These are phyloP conservation scores for Aspergillus sp. DNA, from an alignment of 2,329 filamentous ascomycete genomes.

Conservation along the genomic window DNA sequence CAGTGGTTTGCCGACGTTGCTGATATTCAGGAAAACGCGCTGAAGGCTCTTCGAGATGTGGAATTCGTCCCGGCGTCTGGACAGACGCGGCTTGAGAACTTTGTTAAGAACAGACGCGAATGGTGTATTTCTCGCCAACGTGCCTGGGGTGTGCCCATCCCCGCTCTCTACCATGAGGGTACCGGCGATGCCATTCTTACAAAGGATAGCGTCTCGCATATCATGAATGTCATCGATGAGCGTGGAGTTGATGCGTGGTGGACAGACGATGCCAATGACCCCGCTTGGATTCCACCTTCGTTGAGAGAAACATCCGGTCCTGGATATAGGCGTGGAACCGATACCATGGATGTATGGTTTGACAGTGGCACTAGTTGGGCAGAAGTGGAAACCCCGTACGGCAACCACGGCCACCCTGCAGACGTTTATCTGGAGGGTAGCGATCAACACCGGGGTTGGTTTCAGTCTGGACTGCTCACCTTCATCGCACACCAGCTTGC, in stretches of 20 bases:
- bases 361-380: constrained; percentile 96
- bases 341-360: constrained; percentile 99
- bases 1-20: constrained; percentile 98
- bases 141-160: constrained; percentile 95
- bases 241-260: constrained; percentile 94
- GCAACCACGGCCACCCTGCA: constrained; percentile 47
- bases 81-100: constrained; percentile 74
- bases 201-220: constrained; percentile 75
- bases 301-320: constrained; percentile 49
- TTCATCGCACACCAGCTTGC: constrained; percentile 63
- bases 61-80: constrained; percentile 76
- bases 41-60: constrained; percentile 69
- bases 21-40: constrained; percentile 72
- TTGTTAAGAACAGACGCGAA: constrained; percentile 82
- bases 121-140: constrained; percentile 98
- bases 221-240: constrained; percentile 73
- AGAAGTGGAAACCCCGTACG: constrained; percentile 40
- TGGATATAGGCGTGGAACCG: constrained; percentile 71
- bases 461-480: constrained; percentile 92
- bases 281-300: constrained; percentile 70
- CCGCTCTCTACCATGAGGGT: constrained; percentile 73
- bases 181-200: constrained; percentile 76
- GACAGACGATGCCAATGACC: constrained; percentile 74
- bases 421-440: constrained; percentile 93
- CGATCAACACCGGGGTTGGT: constrained; percentile 97